A percentile compares a stretch with the other conserved stretches of the same genome.
phyloP scores from a whole-genome alignment of 768 basidiomycete genomes.

The Galerina marginata region DNA sequence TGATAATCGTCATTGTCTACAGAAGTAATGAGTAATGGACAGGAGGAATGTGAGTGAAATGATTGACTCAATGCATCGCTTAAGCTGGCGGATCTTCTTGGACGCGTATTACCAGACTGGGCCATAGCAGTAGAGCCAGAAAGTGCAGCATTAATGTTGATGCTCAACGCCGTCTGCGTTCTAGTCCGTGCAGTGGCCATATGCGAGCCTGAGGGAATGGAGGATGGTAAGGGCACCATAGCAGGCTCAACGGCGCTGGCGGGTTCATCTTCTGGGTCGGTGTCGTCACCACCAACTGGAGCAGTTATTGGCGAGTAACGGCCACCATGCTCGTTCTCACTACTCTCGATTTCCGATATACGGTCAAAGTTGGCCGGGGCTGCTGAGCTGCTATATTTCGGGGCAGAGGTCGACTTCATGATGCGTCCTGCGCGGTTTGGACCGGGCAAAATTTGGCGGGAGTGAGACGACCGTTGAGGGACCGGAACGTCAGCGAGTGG shows the following conservation, averaged over 20 bases:
- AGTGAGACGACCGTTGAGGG: conserved; percentile 37
- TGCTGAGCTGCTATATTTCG: conserved; percentile 31
- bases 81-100: conserved; percentile 78
- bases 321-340: conserved; percentile 43
- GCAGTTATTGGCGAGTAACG: conserved; percentile 25
- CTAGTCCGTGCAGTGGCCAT: conserved; percentile 21
- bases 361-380: conserved; percentile 46
- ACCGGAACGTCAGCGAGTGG: conserved; percentile 39
- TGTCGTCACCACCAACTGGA: conserved; percentile 32
- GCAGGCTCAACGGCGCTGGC: conserved; percentile 29
- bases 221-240: conserved; percentile 27
- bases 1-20: conserved; percentile 45
- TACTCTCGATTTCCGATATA: conserved; percentile 47
- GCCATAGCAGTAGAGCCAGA: conserved; percentile 31
- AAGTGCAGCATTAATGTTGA: conserved; percentile 28
- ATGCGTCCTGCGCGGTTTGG: conserved; percentile 55
- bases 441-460: conserved; percentile 50
- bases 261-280: conserved; percentile 40
- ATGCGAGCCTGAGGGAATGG: conserved; percentile 24
- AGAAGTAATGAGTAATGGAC: conserved; percentile 15
- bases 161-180: conserved; percentile 19
- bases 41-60: conserved; percentile 16
- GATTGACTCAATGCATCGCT: conserved; percentile 63
- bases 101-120: conserved; percentile 55
- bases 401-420: conserved; percentile 43